A percentile compares a stretch with the other conserved stretches of the same genome.
These are phyloP conservation scores for Sedum album DNA, from an alignment of 164 flowering plant genomes.

Conservation along the genomic window DNA sequence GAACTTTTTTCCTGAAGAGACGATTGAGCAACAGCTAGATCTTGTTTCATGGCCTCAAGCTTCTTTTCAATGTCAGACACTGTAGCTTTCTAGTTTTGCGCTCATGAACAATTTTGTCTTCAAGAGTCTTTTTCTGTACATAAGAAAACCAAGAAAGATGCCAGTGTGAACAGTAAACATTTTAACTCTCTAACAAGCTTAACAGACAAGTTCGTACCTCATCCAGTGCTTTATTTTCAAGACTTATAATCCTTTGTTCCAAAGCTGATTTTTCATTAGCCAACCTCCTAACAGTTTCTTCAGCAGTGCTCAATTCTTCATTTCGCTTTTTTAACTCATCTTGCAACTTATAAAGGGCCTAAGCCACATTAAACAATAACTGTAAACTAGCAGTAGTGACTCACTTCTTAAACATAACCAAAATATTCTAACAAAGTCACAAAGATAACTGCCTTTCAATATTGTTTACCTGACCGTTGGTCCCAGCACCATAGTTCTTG, in stretches of 20 bases:
- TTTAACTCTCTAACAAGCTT: no score
- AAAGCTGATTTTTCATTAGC: slow-evolving; percentile 49
- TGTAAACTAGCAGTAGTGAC: neutral
- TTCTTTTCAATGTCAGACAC: slow-evolving; percentile 65
- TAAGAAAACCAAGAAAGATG: slow-evolving; percentile 2
- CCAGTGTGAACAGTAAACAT: neutral
- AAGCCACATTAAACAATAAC: slow-evolving; percentile 1
- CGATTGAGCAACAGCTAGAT: slow-evolving; percentile 46
- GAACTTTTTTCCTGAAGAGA: slow-evolving; percentile 34
- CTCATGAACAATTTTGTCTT: slow-evolving; percentile 56
- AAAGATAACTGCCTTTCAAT: neutral
- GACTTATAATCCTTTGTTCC: slow-evolving; percentile 49
- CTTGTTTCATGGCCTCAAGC: slow-evolving; percentile 35
- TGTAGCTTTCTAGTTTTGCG: slow-evolving; percentile 34
- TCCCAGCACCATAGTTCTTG: slow-evolving; percentile 32
- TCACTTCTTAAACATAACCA: neutral
- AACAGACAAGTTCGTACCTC: no score
- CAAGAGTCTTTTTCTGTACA: slow-evolving; percentile 43
- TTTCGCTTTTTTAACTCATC: slow-evolving; percentile 52
- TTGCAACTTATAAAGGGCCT: slow-evolving; percentile 47
- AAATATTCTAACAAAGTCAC: neutral
- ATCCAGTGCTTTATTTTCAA: slow-evolving; percentile 53
- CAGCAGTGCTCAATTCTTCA: slow-evolving; percentile 48
- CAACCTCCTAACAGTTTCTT: slow-evolving; percentile 47
- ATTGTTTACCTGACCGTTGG: slow-evolving; percentile 45